Base-by-base conservation (phyloP, 805 yeast species). In the Saturnispora ahearnii region DNA sequence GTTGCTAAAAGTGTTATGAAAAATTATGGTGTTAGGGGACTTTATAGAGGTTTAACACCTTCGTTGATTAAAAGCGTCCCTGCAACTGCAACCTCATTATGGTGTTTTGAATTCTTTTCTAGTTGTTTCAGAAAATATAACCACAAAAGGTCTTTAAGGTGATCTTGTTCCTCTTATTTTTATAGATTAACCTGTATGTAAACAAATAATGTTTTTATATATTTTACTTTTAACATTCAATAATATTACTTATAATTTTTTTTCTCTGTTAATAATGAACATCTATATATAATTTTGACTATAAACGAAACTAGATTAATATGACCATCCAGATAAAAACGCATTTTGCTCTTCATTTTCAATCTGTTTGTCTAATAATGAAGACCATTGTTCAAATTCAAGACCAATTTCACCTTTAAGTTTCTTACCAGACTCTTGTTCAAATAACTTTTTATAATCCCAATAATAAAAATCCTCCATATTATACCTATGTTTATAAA, bases 391-490 rank as follows among this genome's bases (percentile, higher is more conserved):
- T 52, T 86, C 91, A 58, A 73, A 85, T 62, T 90, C 97, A 44
- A 89, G 67, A 0, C 93, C 85, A 4, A 93, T 84, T 57, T 83
- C 80, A 5, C 82, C 78, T 57, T 83, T 83, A 62, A 87, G 72
- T 55, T 63, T 78, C 68, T 87, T 81, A 28, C 72, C 72, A 44
- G 72, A 66, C 63, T 86, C 95, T 60, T 81, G 78, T 28, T 77
- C 81, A 52, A 84, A 58, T 48, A 86, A 64, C 58, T 84, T 70
- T 33, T 74, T 71, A 62, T 90, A 93, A 51, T 83, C 81, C 87
- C 96, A 91, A 65, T 90, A 96, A 59, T 93, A 68, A 71, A 93
- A 93, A 63, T 93, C 98, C 63, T 93, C 99, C 73, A 93, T 73
- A 63, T 86, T 86, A 64, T 93, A 93, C 58, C 78, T 78, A 50